Percentiles rank a stretch among this genome's conserved stretches.
These are phyloP conservation scores for Saturnispora ahearnii DNA, from an alignment of 805 yeast genomes.

Conservation along the genomic window DNA sequence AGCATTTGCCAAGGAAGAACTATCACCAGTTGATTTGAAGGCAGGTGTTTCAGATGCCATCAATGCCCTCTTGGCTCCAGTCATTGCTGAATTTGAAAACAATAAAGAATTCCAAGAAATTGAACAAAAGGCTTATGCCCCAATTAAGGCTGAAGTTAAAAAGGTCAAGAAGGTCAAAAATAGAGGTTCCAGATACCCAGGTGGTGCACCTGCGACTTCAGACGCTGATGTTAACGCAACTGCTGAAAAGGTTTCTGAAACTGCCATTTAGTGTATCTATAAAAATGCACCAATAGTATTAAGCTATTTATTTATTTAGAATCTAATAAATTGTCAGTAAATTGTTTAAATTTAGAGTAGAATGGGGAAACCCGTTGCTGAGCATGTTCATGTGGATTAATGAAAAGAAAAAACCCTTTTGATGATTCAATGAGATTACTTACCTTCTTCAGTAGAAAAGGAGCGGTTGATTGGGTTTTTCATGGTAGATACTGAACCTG, in stretches of 20 bases:
- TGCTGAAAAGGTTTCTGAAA: constrained; percentile 32
- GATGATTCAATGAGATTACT: too few species aligned
- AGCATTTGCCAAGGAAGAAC: constrained; percentile 63
- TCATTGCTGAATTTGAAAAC: constrained; percentile 56
- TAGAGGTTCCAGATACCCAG: constrained; percentile 88
- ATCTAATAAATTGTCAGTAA: neutral
- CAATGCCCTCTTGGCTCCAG: constrained; percentile 72
- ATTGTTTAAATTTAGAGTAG: neutral
- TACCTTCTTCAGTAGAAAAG: neutral
- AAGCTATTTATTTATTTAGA: neutral
- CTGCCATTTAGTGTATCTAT: constrained; percentile 25
- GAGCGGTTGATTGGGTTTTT: neutral
- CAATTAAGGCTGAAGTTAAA: constrained; percentile 47
- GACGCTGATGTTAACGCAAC: constrained; percentile 27
- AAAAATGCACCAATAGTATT: neutral
- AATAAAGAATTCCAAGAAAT: constrained; percentile 70
- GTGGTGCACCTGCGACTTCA: constrained; percentile 31
- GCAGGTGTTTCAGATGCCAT: constrained; percentile 84
- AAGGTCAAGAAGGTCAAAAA: constrained; percentile 71
- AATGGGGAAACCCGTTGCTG: neutral
- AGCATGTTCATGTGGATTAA: neutral
- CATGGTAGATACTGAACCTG: neutral
- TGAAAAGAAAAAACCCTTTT: neutral
- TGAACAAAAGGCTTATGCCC: constrained; percentile 77
- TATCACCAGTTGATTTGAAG: constrained; percentile 91